A percentile compares a stretch with the other conserved stretches of the same genome.
Evolutionary conservation across 805 yeast genomes (phyloP).

Genomic region (Monosporozyma solicola): DNA sequence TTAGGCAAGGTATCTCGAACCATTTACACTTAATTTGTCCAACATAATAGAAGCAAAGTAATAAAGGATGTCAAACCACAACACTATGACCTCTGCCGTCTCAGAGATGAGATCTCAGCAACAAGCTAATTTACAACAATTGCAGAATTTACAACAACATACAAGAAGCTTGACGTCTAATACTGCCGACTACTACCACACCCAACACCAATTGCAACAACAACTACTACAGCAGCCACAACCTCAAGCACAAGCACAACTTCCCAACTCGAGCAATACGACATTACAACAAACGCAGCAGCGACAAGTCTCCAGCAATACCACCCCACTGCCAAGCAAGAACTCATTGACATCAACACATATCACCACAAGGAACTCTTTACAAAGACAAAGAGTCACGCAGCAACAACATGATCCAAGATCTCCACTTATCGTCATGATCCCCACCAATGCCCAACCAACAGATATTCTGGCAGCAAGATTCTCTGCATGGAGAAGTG

Average conservation of each 20-base stretch:
- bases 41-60: no score
- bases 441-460: slow-evolving; percentile 63
- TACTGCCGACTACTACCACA: slow-evolving; percentile 4
- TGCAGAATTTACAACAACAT: slow-evolving; percentile 37
- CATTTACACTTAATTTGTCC: not conserved
- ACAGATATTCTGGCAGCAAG: slow-evolving; percentile 80
- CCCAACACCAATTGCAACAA: not conserved
- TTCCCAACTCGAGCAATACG: not conserved
- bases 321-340: not conserved
- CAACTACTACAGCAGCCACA: slow-evolving; percentile 1
- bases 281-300: not conserved
- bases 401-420: slow-evolving; percentile 33
- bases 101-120: slow-evolving; percentile 36
- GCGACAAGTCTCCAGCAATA: not conserved
- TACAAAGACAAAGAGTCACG: slow-evolving; percentile 8
- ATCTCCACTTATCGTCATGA: slow-evolving; percentile 39
- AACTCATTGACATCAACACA: slow-evolving; percentile 1
- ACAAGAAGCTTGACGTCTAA: slow-evolving; percentile 34
- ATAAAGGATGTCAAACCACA: slow-evolving; percentile 28
- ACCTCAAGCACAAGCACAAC: slow-evolving; percentile 1
- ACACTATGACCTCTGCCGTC: slow-evolving; percentile 31
- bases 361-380: slow-evolving; percentile 6
- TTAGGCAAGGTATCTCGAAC: not conserved
- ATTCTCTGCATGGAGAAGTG: slow-evolving; percentile 78
- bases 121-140: slow-evolving; percentile 38